phyloP scores from a whole-genome alignment of 305 asterid genomes.

The Solanum aculeatissimum region DNA sequence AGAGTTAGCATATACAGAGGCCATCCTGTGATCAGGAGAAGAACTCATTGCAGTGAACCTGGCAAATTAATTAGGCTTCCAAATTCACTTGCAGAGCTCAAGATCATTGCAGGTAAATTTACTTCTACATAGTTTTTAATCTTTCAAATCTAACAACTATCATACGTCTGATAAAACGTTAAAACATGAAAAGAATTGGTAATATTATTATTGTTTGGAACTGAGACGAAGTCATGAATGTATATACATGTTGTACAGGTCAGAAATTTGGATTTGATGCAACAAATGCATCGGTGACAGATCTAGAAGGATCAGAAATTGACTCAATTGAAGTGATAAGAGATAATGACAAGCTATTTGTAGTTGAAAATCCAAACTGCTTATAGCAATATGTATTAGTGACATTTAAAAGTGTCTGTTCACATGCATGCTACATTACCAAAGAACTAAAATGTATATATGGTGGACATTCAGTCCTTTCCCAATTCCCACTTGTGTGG shows the following conservation, averaged over 20 bases:
- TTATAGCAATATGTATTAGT: neutral
- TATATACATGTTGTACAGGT: conserved; percentile 21
- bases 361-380: conserved; percentile 25
- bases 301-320: conserved; percentile 73
- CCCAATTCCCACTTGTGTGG: neutral
- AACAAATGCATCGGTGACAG: conserved; percentile 37
- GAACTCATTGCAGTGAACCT: conserved; percentile 33
- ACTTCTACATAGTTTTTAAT: neutral
- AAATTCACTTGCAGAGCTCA: conserved; percentile 41
- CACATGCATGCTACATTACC: neutral
- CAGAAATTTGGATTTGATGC: conserved; percentile 65
- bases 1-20: conserved; percentile 73
- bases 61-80: conserved; percentile 55
- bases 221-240: neutral
- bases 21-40: conserved; percentile 39
- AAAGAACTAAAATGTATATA: neutral
- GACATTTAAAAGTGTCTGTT: neutral
- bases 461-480: neutral
- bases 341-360: conserved; percentile 66
- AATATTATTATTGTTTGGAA: neutral
- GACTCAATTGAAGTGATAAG: conserved; percentile 85
- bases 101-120: conserved; percentile 49
- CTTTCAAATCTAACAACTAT: neutral
- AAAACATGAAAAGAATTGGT: neutral
- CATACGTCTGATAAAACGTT: neutral